Evolutionary conservation across 192 early-diverging fungal species (phyloP), one percentile per base, ranked within the genome.

Genomic region (Coemansia guatemalensis): DNA sequence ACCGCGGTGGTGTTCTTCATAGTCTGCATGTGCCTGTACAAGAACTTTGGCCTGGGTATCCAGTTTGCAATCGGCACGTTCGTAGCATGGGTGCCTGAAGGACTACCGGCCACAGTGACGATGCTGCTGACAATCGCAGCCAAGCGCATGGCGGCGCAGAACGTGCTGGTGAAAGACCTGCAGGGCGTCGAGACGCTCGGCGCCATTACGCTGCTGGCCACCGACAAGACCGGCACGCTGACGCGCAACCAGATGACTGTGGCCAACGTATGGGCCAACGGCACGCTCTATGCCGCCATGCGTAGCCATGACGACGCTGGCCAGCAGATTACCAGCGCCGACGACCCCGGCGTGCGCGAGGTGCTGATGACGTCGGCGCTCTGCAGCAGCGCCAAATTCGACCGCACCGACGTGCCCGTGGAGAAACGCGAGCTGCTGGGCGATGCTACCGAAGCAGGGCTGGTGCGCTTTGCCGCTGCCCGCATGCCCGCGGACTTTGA

Each of bases 231-330:
- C 12, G 96, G 96, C 58, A 98, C 96, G 51, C 83, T 98, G 61
- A 98, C 96, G 30, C 84, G 92, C 59, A 98, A 96, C 74, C 95
- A 96, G 74, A 98, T 98, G 96, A 95, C 92, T 7, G 92, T 93
- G 0, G 91, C 94, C 60, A 89, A 92, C 80, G 60, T 98, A 21
- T 98, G 96, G 96, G 84, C 90, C 41, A 87, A 87, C 27, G 71
- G 83, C 18, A 82, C 82, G 32, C 68, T 94, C 70, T 93, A 85
- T 72, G 69, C 83, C 11, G 78, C 83, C n/a, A 76, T 81, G 35
- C 81, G 83, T 44, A 65, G 61, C 1, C 78, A 75, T 71, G 71
- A 50, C 54, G 75, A 83, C 65, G 41, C 72, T n/a, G 82, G 82
- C 32, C 60, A 58, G 20, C 67, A 73, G 22, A 84, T 88, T 59